Evolutionary conservation across 2,329 filamentous ascomycete genomes (phyloP), one percentile per base, ranked within the genome.

Genomic region (Arthrobotrys sinensis): DNA sequence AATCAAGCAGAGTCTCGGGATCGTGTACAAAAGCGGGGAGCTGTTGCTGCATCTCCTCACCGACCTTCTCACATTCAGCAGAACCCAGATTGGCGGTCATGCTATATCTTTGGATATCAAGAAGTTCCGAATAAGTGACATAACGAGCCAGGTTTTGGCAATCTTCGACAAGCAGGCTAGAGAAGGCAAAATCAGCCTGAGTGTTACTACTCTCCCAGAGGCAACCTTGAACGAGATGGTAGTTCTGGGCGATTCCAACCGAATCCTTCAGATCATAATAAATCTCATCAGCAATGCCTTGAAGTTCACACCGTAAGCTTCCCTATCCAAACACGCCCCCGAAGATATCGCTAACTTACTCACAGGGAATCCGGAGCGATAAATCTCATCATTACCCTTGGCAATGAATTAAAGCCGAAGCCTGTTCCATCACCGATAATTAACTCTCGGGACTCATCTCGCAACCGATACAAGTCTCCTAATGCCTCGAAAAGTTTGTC

Each of bases 121-220:
- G 79, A 94, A 97, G 81, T 97, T 97, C 82, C 88, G 91, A 10
- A 83, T 97, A 34, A 90, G 90, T 14, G 94, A 97, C 80, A 90
- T 97, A 79, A 91, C 91, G 78, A 91, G 92, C 0, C 94, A 97
- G 83, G 88, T 97, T 14, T 84, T 92, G 16, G 92, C 93, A 6
- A 96, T 97, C 66, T 97, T 97, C 82, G 93, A 95, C 82, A 95
- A 95, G 82, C 93, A 97, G 84, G 93, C 93, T 0, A 90, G 90
- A 77, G 94, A 97, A 82, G 90, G 91, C 40, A 87, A 89, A 14
- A 95, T 97, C 78, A 87, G 90, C 55, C 90, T 97, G 36, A 87
- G 87, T 0, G 91, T 96, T 24, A 87, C 88, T 11, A 96, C 93
- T 76, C 85, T 79, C 1, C 81, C 81, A 0, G 80, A 81, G 55